These are phyloP conservation scores for Cruciata laevipes DNA, from an alignment of 257 asterid genomes.

Conservation along the genomic window DNA sequence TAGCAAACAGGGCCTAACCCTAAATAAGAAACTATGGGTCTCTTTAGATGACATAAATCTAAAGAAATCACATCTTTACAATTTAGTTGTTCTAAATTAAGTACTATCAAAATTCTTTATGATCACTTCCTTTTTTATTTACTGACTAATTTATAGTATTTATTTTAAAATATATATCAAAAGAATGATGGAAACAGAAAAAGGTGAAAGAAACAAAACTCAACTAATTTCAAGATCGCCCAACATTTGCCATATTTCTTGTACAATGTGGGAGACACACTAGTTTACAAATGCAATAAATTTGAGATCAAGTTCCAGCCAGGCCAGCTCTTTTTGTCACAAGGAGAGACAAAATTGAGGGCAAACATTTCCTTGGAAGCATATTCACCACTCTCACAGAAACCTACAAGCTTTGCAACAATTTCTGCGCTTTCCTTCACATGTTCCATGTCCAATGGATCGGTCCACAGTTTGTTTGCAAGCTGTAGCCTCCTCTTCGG, in stretches of 20 bases:
- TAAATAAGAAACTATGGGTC: no score
- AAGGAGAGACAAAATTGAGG: conserved; percentile 73
- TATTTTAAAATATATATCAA: no score
- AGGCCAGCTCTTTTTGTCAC: conserved; percentile 80
- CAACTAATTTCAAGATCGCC: no score
- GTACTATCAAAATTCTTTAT: no score
- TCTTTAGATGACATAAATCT: no score
- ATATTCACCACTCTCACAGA: conserved; percentile 75
- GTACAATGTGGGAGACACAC: not conserved
- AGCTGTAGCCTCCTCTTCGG: conserved; percentile 72
- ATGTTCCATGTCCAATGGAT: conserved; percentile 73
- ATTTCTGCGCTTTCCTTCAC: conserved; percentile 78
- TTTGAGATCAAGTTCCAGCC: conserved; percentile 84
- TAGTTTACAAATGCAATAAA: conserved; percentile 51
- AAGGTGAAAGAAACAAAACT: not conserved
- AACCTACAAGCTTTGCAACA: conserved; percentile 90
- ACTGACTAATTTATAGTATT: no score
- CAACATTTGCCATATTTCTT: not conserved
- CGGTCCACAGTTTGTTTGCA: conserved; percentile 77
- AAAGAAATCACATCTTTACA: no score
- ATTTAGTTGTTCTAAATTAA: no score
- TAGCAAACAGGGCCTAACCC: no score
- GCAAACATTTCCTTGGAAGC: conserved; percentile 73
- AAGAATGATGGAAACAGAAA: no score
- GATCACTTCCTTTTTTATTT: no score